Evolutionary conservation across 108 stramenopile genomes (phyloP).

Genomic region (Phaeodactylum tricornutum): DNA sequence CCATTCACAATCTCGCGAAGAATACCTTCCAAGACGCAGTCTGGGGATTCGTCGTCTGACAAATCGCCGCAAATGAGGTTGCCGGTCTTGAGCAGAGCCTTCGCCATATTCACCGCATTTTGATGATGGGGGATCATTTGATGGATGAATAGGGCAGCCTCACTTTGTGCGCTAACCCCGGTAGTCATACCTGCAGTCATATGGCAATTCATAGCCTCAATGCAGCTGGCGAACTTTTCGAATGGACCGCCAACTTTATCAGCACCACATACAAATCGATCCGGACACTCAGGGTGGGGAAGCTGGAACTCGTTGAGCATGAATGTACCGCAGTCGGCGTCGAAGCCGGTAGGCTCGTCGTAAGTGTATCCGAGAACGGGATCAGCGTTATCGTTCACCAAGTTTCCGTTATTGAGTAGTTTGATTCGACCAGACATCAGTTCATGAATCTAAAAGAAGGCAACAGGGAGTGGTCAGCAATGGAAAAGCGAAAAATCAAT

Average conservation of each 20-base stretch:
- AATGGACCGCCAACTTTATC: not conserved
- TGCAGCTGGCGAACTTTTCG: slow-evolving; percentile 28
- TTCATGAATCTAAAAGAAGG: slow-evolving; percentile 64
- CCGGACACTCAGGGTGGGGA: slow-evolving; percentile 40
- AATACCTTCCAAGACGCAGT: slow-evolving; percentile 41
- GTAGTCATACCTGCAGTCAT: slow-evolving; percentile 41
- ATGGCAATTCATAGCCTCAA: slow-evolving; percentile 61
- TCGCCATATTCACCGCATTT: slow-evolving; percentile 92
- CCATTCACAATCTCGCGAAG: slow-evolving; percentile 51
- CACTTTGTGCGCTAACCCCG: slow-evolving; percentile 7
- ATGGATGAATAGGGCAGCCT: slow-evolving; percentile 49
- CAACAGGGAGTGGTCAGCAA: slow-evolving; percentile 15
- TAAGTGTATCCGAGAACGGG: slow-evolving; percentile 50
- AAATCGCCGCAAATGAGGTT: slow-evolving; percentile 33
- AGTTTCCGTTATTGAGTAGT: slow-evolving; percentile 36
- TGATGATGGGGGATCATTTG: slow-evolving; percentile 88
- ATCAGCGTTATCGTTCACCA: slow-evolving; percentile 11
- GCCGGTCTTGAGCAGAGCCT: slow-evolving; percentile 43
- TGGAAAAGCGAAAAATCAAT: not conserved
- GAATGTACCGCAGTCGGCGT: slow-evolving; percentile 67
- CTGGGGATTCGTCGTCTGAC: slow-evolving; percentile 23
- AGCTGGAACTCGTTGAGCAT: slow-evolving; percentile 28
- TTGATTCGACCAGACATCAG: slow-evolving; percentile 32
- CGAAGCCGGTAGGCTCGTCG: slow-evolving; percentile 28
- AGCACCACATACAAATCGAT: slow-evolving; percentile 34